These are phyloP conservation scores for Lentinula raphanica DNA, from an alignment of 768 basidiomycete species.

Conservation along the genomic window DNA sequence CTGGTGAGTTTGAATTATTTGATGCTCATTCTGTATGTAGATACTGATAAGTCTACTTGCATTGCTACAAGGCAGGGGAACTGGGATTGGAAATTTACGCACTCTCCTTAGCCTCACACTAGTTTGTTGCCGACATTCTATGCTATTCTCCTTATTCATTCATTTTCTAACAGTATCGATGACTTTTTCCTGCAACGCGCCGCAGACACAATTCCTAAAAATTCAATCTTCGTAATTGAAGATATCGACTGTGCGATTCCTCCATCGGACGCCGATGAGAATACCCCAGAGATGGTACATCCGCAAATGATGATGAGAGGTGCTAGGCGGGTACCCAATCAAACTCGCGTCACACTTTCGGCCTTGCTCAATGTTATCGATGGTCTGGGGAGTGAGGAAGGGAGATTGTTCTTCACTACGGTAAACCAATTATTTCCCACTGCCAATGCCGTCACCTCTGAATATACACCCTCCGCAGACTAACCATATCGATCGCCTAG, in stretches of 20 bases:
- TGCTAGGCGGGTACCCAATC: slow-evolving; percentile 16
- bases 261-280: slow-evolving; percentile 29
- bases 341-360: slow-evolving; percentile 40
- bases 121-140: neutral
- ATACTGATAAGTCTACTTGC: neutral
- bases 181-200: slow-evolving; percentile 44
- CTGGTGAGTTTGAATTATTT: too few species aligned
- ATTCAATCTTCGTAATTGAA: slow-evolving; percentile 54
- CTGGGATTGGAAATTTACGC: slow-evolving; percentile 82
- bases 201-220: slow-evolving; percentile 41
- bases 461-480: slow-evolving; percentile 27
- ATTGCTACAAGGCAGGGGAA: slow-evolving; percentile 61
- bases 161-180: slow-evolving; percentile 34
- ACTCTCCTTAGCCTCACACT: slow-evolving; percentile 34
- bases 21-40: too few species aligned
- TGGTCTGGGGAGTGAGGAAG: slow-evolving; percentile 57
- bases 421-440: slow-evolving; percentile 21
- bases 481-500: slow-evolving; percentile 51
- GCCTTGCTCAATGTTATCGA: slow-evolving; percentile 56
- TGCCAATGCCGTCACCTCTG: neutral
- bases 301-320: neutral
- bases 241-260: slow-evolving; percentile 60
- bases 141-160: neutral
- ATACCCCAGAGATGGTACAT: too few species aligned
- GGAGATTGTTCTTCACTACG: slow-evolving; percentile 57